phyloP scores from a whole-genome alignment of 2,329 filamentous ascomycete species.

The Drechslerella dactyloides region DNA sequence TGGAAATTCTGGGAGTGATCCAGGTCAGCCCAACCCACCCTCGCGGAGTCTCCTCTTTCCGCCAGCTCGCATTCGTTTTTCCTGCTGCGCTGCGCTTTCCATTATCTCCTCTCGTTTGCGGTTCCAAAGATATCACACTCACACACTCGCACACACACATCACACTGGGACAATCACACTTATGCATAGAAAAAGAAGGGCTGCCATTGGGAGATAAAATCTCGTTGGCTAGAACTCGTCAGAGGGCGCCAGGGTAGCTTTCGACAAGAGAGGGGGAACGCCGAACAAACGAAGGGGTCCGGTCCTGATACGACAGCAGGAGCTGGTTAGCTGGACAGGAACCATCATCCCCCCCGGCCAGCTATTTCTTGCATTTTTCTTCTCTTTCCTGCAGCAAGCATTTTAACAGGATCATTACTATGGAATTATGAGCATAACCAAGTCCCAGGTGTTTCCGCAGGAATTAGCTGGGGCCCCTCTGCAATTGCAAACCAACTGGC shows the following conservation, averaged over 20 bases:
- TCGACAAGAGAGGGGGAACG: conserved; percentile 11
- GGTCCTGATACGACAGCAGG: no score
- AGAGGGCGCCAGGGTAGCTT: conserved; percentile 13
- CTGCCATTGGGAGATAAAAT: conserved; percentile 41
- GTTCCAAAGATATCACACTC: conserved; percentile 51
- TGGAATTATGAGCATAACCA: conserved; percentile 40
- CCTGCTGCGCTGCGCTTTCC: conserved; percentile 37
- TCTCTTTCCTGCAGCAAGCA: conserved; percentile 5
- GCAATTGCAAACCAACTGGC: conserved; percentile 38
- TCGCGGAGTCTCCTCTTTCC: conserved; percentile 48
- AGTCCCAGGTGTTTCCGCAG: conserved; percentile 43
- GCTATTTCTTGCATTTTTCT: conserved; percentile 15
- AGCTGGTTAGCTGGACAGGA: conserved; percentile 18
- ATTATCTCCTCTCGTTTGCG: conserved; percentile 47
- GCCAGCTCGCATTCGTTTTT: conserved; percentile 48
- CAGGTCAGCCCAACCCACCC: conserved; percentile 39
- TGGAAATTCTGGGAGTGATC: conserved; percentile 44
- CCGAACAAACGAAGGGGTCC: conserved; percentile 30
- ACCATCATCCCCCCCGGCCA: neutral
- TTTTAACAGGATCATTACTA: conserved; percentile 4
- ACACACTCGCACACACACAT: conserved; percentile 18
- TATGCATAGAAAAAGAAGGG: conserved; percentile 20
- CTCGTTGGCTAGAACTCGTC: conserved; percentile 36
- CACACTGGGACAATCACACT: conserved; percentile 25
- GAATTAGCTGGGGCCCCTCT: conserved; percentile 31